Percentiles rank a stretch among this genome's conserved stretches.
These are phyloP conservation scores for Austroboletus novae-zelandiae DNA, from an alignment of 1,284 basidiomycete genomes.

Conservation along the genomic window DNA sequence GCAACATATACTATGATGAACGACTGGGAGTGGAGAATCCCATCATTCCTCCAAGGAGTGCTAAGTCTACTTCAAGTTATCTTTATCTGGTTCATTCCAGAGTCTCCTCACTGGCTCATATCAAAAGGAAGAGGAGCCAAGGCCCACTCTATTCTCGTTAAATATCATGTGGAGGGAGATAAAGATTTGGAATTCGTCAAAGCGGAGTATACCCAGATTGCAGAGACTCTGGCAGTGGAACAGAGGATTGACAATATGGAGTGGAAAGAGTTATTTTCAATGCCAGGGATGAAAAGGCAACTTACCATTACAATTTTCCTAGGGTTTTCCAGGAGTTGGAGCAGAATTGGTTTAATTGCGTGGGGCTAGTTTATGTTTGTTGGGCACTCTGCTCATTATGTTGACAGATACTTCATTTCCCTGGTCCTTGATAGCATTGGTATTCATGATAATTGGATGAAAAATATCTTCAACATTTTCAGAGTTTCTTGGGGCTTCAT, in stretches of 20 bases:
- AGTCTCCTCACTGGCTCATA: slow-evolving; percentile 61
- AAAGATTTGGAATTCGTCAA: slow-evolving; percentile 16
- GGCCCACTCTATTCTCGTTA: slow-evolving; percentile 14
- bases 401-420: neutral
- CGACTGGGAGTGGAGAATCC: slow-evolving; percentile 42
- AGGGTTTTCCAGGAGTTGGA: neutral
- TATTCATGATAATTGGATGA: slow-evolving; percentile 18
- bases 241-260: neutral
- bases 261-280: slow-evolving; percentile 1
- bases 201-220: slow-evolving; percentile 16
- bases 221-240: slow-evolving; percentile 29
- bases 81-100: slow-evolving; percentile 51
- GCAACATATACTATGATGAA: slow-evolving; percentile 47
- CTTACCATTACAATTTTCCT: slow-evolving; percentile 18
- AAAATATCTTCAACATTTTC: slow-evolving; percentile 16
- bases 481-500: slow-evolving; percentile 15
- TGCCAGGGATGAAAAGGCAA: slow-evolving; percentile 9
- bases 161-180: slow-evolving; percentile 19
- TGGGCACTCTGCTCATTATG: neutral
- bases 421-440: slow-evolving; percentile 15
- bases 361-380: neutral
- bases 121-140: slow-evolving; percentile 49
- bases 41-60: slow-evolving; percentile 42
- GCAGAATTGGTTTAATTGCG: neutral
- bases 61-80: slow-evolving; percentile 48